Base-by-base conservation (phyloP, 495 filamentous ascomycete genomes). In the Chaetomium fimeti region DNA sequence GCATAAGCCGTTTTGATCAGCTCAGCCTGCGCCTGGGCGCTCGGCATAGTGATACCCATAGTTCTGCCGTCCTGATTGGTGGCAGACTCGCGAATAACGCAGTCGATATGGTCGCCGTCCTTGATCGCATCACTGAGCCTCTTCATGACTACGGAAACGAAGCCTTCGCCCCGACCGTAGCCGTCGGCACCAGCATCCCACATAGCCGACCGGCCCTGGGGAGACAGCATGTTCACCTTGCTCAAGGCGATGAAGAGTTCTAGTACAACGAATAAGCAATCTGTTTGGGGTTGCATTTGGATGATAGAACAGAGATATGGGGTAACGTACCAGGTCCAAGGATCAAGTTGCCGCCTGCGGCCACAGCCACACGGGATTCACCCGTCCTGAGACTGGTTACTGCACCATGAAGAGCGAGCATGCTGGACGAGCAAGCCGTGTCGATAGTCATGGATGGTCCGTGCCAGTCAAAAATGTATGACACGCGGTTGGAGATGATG, bases 121-220 rank as follows among this genome's bases (percentile, higher is more conserved):
- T 57, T 36, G 6, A 83, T 42, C 4, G 82, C 88, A 42, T 82
- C 78, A 1, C 54, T 57, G 1, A 88, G 68, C 12, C 62, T 68
- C 71, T 90, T 90, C 0, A 91, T 40, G 2, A 82, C 73, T 0
- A 89, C 29, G 1, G 76, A 76, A 25, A 74, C 77, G 13, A 88
- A 64, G 0, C 80, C 87, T 61, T 91, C 88, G 0, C 79, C 88
- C 6, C 87, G 73, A 0, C 72, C 84, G 69, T 87, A 91, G 0
- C 88, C 88, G 70, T 87, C 77, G 7, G 87, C 88, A 0, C 67
- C 62, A 0, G 78, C 75, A 66, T 87, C 84, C 66, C 87, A 91
- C 9, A 81, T 82, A 36, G 82, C 76, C 49, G 79, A 89, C 1
- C 60, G 70, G 16, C 77, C 76, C 24, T 73, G 71, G 9, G 75